Base-by-base conservation (phyloP, 2,329 filamentous ascomycete species). In the Penicillium oxalicum region DNA sequence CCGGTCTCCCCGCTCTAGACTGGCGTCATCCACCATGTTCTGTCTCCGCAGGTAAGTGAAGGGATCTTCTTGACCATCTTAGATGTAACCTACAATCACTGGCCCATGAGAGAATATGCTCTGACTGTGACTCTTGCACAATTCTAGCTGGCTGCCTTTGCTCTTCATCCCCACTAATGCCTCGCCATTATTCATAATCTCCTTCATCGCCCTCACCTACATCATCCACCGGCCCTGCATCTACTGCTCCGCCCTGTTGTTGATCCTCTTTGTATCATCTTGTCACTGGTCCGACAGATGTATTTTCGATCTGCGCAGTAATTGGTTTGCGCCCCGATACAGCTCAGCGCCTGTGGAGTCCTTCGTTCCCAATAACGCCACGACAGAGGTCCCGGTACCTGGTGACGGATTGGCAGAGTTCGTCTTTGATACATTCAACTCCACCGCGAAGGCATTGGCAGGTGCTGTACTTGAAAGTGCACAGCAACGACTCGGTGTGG, bases 201-300 rank as follows among this genome's bases (percentile, higher is more conserved):
- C 89, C 72, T 89, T 93, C 77, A 86, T 98, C 74, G 79, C 89
- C 57, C 89, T 91, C 70, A 95, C 91, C 57, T 97, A 95, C 77
- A 88, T 95, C 72, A 84, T 98, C 62, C 95, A 96, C 74, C 85
- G 91, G 47, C 93, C 93, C 46, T 98, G 93, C 75, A 86, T 95
- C 61, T 98, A 98, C 79, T 98, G 93, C 80, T 95, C 90, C 52
- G 84, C 96, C 53, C 86, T 98, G 46, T 88, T 98, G 42, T 80
- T 95, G 57, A 90, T 97, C 61, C 88, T 98, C 60, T 95, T 96
- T 75, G 80, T 91, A 58, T 94, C 90, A 26, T 90, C 86, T 26
- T 93, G 88, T 70, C 86, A 91, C 78, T 93, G 88, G 88, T 87
- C 86, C 57, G 87, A 91, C 67, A 83, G 84, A 46, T 93, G 88